phyloP scores from a whole-genome alignment of 1,139 yeast genomes.

The Diutina neorugosa region DNA sequence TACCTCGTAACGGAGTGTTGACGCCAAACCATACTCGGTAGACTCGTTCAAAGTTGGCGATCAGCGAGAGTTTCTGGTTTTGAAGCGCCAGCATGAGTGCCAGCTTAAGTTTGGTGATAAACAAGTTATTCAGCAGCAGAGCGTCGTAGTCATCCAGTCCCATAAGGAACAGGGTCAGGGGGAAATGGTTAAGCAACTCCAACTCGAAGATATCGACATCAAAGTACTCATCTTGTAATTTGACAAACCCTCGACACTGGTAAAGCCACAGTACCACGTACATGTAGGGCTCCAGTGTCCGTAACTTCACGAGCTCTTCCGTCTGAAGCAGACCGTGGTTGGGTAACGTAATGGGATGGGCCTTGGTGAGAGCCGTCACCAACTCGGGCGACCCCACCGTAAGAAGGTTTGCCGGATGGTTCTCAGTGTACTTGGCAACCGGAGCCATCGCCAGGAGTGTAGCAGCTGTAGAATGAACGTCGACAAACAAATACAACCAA shows the following conservation, averaged over 20 bases:
- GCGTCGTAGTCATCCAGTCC: slow-evolving; percentile 7
- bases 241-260: slow-evolving; percentile 30
- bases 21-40: slow-evolving; percentile 5
- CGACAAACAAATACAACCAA: background rate
- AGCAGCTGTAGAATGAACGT: background rate
- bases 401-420: slow-evolving; percentile 15
- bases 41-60: slow-evolving; percentile 17
- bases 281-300: slow-evolving; percentile 24
- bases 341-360: slow-evolving; percentile 18
- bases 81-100: slow-evolving; percentile 27
- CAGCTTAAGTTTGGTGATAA: slow-evolving; percentile 28
- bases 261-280: slow-evolving; percentile 42
- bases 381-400: slow-evolving; percentile 19
- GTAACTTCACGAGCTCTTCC: slow-evolving; percentile 11
- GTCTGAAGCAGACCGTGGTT: slow-evolving; percentile 9
- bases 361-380: slow-evolving; percentile 15
- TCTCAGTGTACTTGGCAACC: background rate
- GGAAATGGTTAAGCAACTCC: slow-evolving; percentile 26
- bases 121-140: slow-evolving; percentile 10
- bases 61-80: slow-evolving; percentile 16
- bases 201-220: slow-evolving; percentile 45
- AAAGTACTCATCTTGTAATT: slow-evolving; percentile 33
- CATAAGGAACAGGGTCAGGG: slow-evolving; percentile 6
- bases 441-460: background rate
- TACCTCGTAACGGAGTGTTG: slow-evolving; percentile 11